Conservation (phyloP, 1,284 basidiomycete genomes). For the Rugosomyces carneus region DNA sequence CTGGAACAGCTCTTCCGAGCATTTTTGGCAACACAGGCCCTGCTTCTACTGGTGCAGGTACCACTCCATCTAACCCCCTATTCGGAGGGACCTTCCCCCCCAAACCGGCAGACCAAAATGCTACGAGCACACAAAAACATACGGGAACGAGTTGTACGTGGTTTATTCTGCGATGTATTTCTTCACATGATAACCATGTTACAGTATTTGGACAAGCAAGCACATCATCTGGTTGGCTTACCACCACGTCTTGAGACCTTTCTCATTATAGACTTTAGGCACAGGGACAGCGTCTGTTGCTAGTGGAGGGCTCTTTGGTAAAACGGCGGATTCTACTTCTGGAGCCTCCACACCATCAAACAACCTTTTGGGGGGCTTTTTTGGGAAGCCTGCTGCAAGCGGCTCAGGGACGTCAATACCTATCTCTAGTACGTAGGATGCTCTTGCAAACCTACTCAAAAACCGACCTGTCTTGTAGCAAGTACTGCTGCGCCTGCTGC, state of each 20-base stretch:
- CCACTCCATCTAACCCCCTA: slow-evolving; percentile 17
- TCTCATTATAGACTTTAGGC: slow-evolving; percentile 13
- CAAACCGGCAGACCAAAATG: slow-evolving; percentile 26
- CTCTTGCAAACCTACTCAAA: not conserved
- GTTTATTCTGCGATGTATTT: slow-evolving; percentile 6
- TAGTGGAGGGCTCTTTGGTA: slow-evolving; percentile 22
- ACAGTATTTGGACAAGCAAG: slow-evolving; percentile 27
- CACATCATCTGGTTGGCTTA: slow-evolving; percentile 8
- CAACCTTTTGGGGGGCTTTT: slow-evolving; percentile 10
- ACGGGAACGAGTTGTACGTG: slow-evolving; percentile 25
- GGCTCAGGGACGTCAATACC: slow-evolving; percentile 1
- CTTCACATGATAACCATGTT: not conserved
- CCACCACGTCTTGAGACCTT: not conserved
- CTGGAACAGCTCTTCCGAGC: slow-evolving; percentile 8
- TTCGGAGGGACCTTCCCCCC: slow-evolving; percentile 26
- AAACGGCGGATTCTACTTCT: slow-evolving; percentile 18
- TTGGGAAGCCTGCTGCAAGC: slow-evolving; percentile 9
- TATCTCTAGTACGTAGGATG: slow-evolving; percentile 3
- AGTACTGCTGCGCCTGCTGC: slow-evolving; percentile 15
- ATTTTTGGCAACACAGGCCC: slow-evolving; percentile 15
- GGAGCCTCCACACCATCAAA: slow-evolving; percentile 7
- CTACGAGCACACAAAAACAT: slow-evolving; percentile 24
- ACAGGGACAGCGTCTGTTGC: slow-evolving; percentile 6
- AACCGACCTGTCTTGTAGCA: slow-evolving; percentile 3
- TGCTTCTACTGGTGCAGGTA: slow-evolving; percentile 13